Conservation (phyloP, 805 yeast genomes). For the Sugiyamaella qingdaonensis region DNA sequence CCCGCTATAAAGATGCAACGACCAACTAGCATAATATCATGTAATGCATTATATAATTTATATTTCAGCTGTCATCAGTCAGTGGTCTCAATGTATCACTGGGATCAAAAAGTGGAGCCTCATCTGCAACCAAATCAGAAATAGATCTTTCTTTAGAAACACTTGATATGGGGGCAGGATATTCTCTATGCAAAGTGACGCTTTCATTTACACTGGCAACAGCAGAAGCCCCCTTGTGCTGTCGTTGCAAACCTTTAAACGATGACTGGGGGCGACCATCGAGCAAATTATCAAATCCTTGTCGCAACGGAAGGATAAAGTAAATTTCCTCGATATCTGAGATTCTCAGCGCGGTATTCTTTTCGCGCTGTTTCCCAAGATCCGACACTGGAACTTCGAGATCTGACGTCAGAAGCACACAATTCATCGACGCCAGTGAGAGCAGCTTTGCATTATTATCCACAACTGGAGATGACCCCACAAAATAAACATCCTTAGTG, state of each 20-base stretch:
- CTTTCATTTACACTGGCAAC: too few relatives aligned
- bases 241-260: too few relatives aligned
- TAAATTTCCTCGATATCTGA: too few relatives aligned
- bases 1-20: slow-evolving; percentile 4
- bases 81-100: not conserved
- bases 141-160: not conserved
- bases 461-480: slow-evolving; percentile 21
- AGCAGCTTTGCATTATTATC: slow-evolving; percentile 7
- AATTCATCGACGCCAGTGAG: not conserved
- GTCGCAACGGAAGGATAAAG: too few relatives aligned
- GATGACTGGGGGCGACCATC: too few relatives aligned
- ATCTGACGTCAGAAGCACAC: slow-evolving; percentile 11
- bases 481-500: slow-evolving; percentile 18
- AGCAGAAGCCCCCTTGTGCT: too few relatives aligned
- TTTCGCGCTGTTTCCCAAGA: too few relatives aligned
- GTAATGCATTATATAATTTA: not conserved
- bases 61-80: not conserved
- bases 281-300: too few relatives aligned
- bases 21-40: not conserved
- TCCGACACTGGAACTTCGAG: too few relatives aligned
- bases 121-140: not conserved
- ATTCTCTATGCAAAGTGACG: too few relatives aligned
- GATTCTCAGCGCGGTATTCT: too few relatives aligned
- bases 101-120: not conserved
- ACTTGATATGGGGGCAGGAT: too few relatives aligned